A percentile compares a stretch with the other conserved stretches of the same genome.
Conservation (phyloP, 352 stramenopile species). For the Saprolegnia parasitica region DNA sequence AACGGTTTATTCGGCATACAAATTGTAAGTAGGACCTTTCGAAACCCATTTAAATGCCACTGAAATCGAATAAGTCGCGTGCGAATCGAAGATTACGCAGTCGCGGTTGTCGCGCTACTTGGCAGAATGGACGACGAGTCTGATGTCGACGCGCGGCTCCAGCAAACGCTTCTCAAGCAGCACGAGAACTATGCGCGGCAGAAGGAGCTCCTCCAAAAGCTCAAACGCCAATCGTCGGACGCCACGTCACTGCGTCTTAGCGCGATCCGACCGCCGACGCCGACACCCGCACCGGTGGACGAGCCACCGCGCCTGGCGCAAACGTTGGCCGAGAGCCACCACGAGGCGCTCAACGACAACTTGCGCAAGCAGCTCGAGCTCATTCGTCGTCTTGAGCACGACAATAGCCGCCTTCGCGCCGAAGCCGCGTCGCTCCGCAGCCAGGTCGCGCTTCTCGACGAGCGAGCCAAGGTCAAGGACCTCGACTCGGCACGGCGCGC, state of each 20-base stretch:
- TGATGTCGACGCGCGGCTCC: constrained; percentile 46
- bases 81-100: not conserved
- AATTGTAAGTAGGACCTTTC: not conserved
- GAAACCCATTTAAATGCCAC: not conserved
- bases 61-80: not conserved
- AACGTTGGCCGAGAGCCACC: constrained; percentile 4
- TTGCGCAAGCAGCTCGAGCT: constrained; percentile 64
- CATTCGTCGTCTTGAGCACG: constrained; percentile 55
- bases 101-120: not conserved
- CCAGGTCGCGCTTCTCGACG: constrained; percentile 43
- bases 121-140: constrained; percentile 30
- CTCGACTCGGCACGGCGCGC: constrained; percentile 44
- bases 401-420: constrained; percentile 67
- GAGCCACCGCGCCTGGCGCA: too few relatives aligned
- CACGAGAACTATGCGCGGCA: constrained; percentile 59
- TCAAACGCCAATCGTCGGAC: constrained; percentile 29
- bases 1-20: not conserved
- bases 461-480: constrained; percentile 40
- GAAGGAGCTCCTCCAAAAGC: constrained; percentile 52
- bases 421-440: constrained; percentile 45
- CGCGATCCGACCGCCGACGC: not conserved
- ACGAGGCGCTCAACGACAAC: constrained; percentile 60
- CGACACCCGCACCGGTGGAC: not conserved
- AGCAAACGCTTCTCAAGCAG: constrained; percentile 52
- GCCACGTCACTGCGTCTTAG: not conserved